A percentile compares a stretch with the other conserved stretches of the same genome.
These are phyloP conservation scores for Cladosporium sp. DNA, from an alignment of 2,329 filamentous ascomycete genomes.

Conservation along the genomic window DNA sequence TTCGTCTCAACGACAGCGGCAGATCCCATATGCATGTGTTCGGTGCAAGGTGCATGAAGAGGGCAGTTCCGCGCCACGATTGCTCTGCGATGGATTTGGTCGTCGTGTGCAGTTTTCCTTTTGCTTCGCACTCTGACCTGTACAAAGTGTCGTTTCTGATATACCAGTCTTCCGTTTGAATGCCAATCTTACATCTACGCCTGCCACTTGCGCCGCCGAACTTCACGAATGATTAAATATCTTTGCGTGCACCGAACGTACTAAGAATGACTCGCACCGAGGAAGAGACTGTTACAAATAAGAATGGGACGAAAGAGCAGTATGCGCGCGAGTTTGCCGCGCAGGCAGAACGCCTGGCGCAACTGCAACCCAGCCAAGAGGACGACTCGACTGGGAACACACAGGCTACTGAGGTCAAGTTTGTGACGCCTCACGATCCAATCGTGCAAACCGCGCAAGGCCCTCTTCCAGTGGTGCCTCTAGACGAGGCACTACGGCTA, in stretches of 20 bases:
- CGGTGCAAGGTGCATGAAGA: not conserved
- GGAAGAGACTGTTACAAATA: not conserved
- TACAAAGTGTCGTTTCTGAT: not conserved
- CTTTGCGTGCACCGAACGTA: not conserved
- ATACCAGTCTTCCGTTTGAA: not conserved
- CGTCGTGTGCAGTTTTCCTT: not conserved
- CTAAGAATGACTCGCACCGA: not conserved
- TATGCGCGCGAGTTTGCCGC: conserved; percentile 49
- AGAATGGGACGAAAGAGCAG: not conserved
- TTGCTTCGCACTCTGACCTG: not conserved
- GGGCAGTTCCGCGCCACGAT: not conserved
- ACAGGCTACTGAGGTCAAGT: conserved; percentile 57
- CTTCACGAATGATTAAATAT: not conserved
- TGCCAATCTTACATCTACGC: not conserved
- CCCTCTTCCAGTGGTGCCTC: conserved; percentile 62
- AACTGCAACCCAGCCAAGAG: conserved; percentile 38
- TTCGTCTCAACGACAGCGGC: conserved; percentile 8
- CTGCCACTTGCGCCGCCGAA: not conserved
- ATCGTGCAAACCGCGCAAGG: conserved; percentile 67
- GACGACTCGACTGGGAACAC: conserved; percentile 42
- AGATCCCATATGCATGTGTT: not conserved
- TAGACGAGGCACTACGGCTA: conserved; percentile 66
- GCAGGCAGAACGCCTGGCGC: conserved; percentile 51
- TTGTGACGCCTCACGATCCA: conserved; percentile 65
- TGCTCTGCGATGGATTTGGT: not conserved